These are phyloP conservation scores for Combretum micranthum DNA, from an alignment of 345 rosid species.

Conservation along the genomic window DNA sequence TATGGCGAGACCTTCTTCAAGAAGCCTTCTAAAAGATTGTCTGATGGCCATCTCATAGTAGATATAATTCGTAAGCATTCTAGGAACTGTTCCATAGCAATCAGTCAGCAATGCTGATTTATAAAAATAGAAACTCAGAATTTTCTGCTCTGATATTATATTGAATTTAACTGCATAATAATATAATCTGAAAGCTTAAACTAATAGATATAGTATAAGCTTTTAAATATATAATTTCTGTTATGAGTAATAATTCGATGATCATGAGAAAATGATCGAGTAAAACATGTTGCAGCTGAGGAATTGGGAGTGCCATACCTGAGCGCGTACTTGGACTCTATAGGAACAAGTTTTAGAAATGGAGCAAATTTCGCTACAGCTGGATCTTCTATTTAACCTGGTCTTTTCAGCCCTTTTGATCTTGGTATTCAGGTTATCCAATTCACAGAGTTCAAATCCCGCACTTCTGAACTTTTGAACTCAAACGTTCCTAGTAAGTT, in stretches of 20 bases:
- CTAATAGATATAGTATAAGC: too few relatives aligned
- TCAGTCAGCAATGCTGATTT: too few relatives aligned
- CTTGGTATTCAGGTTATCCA: slow-evolving; percentile 53
- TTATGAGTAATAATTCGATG: too few relatives aligned
- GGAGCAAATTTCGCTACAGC: slow-evolving; percentile 69
- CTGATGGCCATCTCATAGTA: slow-evolving; percentile 57
- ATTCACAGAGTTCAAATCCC: slow-evolving; percentile 50
- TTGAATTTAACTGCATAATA: too few relatives aligned
- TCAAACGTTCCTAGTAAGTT: slow-evolving; percentile 23
- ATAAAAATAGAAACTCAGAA: too few relatives aligned
- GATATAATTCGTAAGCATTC: slow-evolving; percentile 44
- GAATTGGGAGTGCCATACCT: slow-evolving; percentile 44
- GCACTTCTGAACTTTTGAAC: slow-evolving; percentile 31
- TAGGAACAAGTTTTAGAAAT: slow-evolving; percentile 39
- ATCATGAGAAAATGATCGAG: background rate
- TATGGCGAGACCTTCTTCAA: slow-evolving; percentile 42
- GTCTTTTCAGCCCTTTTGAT: slow-evolving; percentile 54
- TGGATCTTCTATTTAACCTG: slow-evolving; percentile 55
- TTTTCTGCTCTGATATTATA: too few relatives aligned
- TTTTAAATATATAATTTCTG: too few relatives aligned
- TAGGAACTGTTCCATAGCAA: too few relatives aligned
- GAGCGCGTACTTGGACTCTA: slow-evolving; percentile 56
- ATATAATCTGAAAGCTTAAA: background rate
- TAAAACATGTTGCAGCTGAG: slow-evolving; percentile 33
- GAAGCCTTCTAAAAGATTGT: slow-evolving; percentile 46